Conservation (phyloP, 495 filamentous ascomycete genomes). For the Penicillium bialowiezense region DNA sequence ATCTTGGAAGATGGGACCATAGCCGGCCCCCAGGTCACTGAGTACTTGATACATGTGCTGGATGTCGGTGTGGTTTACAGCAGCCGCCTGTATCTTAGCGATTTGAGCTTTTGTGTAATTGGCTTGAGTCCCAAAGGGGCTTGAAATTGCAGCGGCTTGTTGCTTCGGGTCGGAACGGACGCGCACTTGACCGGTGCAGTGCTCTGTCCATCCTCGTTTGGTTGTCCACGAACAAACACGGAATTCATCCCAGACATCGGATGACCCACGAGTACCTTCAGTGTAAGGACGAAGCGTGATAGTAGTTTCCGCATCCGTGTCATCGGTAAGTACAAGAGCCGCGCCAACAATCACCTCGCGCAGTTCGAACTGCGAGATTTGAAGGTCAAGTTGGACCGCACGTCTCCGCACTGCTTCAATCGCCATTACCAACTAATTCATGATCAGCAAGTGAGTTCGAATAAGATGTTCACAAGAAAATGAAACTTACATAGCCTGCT, state of each 20-base stretch:
- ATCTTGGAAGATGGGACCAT: conserved; percentile 20
- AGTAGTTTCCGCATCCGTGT: conserved; percentile 37
- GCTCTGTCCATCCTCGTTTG: conserved; percentile 32
- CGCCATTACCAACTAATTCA: conserved; percentile 41
- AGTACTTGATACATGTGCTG: conserved; percentile 25
- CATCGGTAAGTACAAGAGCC: conserved; percentile 41
- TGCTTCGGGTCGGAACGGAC: conserved; percentile 14
- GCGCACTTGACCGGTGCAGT: conserved; percentile 31
- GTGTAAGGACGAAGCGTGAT: conserved; percentile 39
- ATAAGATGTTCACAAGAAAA: background rate
- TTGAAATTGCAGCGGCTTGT: conserved; percentile 12
- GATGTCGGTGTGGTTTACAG: conserved; percentile 17
- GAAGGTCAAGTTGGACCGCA: conserved; percentile 12
- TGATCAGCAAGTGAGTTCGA: background rate
- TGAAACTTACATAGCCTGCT: conserved; percentile 40
- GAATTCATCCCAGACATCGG: conserved; percentile 40
- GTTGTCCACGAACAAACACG: conserved; percentile 30
- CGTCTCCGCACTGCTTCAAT: conserved; percentile 41
- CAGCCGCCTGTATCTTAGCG: conserved; percentile 6
- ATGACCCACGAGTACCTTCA: conserved; percentile 34
- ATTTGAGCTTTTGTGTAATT: conserved; percentile 11
- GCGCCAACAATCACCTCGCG: conserved; percentile 40
- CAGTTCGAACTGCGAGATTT: conserved; percentile 26
- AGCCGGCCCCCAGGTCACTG: conserved; percentile 20
- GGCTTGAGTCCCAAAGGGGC: conserved; percentile 9